Evolutionary conservation across 1,284 basidiomycete genomes (phyloP), one percentile per base, ranked within the genome.

Genomic region (Sphaerobolus stellatus): DNA sequence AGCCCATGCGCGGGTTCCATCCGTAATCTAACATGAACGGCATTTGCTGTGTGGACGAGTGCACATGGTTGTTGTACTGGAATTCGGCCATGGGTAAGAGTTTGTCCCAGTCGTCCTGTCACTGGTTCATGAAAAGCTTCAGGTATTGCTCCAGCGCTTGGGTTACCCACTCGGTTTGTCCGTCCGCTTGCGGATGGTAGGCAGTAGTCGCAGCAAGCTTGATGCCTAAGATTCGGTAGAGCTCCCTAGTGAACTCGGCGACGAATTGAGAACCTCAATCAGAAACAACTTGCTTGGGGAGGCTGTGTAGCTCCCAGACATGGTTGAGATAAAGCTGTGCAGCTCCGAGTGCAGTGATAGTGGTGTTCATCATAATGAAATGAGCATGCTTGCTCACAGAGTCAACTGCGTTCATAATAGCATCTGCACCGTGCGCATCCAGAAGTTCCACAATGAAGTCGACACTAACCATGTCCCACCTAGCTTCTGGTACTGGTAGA

Each of bases 391-490:
- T 76, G 0, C 65, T 70, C 8, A 43, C 22, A 4, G 41, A 43
- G 18, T 43, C 41, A 14, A 43, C 14, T 4, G 28, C 41, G 4
- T 20, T 75, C 64, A 76, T 50, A 29, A 80, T 71, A 0, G 62
- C 44, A 52, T 79, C 61, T 29, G 60, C 69, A 0, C 71, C 75
- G 13, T 68, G 20, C 0, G 62, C 68, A 3, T 54, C 33, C 0
- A 73, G 76, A 0, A 79, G 63, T 3, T 66, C 59, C 1, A 61
- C 64, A 49, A 79, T 75, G 52, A 75, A 66, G 54, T 76, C 70
- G 16, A 69, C 60, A 1, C 67, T 66, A 6, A 75, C 65, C 2
- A 61, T 54, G 22, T 71, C 46, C 68, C 68, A 77, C n/a, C n/a
- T n/a, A n/a, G n/a, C n/a, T n/a, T n/a, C n/a, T n/a, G n/a, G n/a